A percentile compares a stretch with the other conserved stretches of the same genome.
Conservation (phyloP, 108 stramenopile species). For the Nannochloropsis granulata region DNA sequence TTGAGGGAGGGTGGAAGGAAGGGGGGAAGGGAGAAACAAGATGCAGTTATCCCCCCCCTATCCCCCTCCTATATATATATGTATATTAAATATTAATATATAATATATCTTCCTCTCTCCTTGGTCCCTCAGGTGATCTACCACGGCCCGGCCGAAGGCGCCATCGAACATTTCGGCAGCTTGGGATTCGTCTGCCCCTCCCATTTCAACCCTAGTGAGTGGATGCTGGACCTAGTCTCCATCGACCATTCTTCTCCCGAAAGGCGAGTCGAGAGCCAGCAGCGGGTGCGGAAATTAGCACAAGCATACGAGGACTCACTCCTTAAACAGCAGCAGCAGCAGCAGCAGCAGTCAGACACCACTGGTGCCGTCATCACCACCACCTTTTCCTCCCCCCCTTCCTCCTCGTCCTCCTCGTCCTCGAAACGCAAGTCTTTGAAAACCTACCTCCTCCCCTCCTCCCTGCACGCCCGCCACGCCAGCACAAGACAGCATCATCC, state of each 20-base stretch:
- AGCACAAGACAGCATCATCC: background rate
- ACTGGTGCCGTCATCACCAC: background rate
- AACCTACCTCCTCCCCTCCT: background rate
- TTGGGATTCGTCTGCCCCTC: constrained; percentile 24
- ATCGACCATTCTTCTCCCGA: background rate
- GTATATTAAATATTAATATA: background rate
- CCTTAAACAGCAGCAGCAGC: too few relatives aligned
- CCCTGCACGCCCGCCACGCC: background rate
- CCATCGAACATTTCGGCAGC: constrained; percentile 7
- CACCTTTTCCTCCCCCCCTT: background rate
- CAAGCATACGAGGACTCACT: background rate
- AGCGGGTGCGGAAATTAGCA: background rate
- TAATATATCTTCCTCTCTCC: background rate
- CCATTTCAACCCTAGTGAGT: constrained; percentile 22
- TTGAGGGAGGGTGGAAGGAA: background rate
- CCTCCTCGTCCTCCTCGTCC: background rate
- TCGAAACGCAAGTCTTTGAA: background rate
- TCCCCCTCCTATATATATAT: background rate
- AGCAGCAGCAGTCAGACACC: background rate
- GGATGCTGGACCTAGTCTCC: background rate
- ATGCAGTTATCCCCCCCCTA: background rate
- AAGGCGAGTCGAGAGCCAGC: background rate
- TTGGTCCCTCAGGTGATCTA: constrained; percentile 18
- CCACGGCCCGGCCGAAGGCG: constrained; percentile 19
- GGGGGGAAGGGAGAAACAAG: background rate